phyloP scores from a whole-genome alignment of 805 yeast genomes.

The Yarrowia divulgata region DNA sequence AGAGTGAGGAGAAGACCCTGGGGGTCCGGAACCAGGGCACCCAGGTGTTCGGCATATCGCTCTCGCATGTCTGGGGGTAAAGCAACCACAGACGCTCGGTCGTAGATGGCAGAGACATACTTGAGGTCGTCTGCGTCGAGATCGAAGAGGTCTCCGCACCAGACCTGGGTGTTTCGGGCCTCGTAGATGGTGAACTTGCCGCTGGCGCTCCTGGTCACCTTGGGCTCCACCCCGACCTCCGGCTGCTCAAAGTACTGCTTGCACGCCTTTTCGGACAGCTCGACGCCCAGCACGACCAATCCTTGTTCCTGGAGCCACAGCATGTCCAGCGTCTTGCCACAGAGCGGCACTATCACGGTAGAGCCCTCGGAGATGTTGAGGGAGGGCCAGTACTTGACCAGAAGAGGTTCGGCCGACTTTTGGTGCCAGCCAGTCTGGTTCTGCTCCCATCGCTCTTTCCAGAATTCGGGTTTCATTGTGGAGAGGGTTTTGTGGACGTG shows the following conservation, averaged over 20 bases:
- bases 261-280: conserved; percentile 31
- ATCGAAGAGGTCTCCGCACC: conserved; percentile 29
- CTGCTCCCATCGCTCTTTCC: conserved; percentile 28
- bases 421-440: conserved; percentile 38
- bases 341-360: conserved; percentile 22
- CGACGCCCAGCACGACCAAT: conserved; percentile 28
- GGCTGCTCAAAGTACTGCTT: conserved; percentile 33
- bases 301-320: conserved; percentile 28
- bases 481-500: too few relatives aligned
- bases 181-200: conserved; percentile 23
- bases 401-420: conserved; percentile 34
- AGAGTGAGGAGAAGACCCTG: too few relatives aligned
- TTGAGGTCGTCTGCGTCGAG: conserved; percentile 23
- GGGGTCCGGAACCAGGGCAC: too few relatives aligned
- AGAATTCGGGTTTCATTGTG: conserved; percentile 38
- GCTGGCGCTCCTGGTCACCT: conserved; percentile 15
- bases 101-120: conserved; percentile 19
- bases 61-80: too few relatives aligned
- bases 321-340: conserved; percentile 34
- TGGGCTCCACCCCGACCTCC: conserved; percentile 25
- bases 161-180: conserved; percentile 28
- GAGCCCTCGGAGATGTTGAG: conserved; percentile 21
- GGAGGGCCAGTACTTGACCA: conserved; percentile 31
- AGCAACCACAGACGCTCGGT: conserved; percentile 23
- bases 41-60: too few relatives aligned